Base-by-base conservation (phyloP, 306 rosid genomes). In the Cucumis sativus region DNA sequence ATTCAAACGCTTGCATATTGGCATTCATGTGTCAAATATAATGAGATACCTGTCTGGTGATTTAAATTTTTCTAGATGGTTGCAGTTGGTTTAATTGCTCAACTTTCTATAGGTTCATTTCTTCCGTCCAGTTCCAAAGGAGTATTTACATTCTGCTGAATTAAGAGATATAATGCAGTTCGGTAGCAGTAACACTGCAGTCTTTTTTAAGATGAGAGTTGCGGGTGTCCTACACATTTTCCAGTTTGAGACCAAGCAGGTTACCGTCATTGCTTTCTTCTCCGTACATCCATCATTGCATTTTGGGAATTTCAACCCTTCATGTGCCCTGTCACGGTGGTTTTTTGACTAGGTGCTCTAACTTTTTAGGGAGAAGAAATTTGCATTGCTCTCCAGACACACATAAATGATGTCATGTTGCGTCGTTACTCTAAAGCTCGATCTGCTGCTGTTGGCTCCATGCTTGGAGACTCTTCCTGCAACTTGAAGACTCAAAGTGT, bases 201-300 rank as follows among this genome's bases (percentile, higher is more conserved):
- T 93, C 78, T 93, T 93, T 83, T 93, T 93, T 77, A 93, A 93
- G 82, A 93, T 93, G 98, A 87, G 98, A 85, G 97, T 93, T 81
- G 98, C 98, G 33, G 98, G 98, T 43, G 96, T 90, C 66, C 97
- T 93, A 81, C 98, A 93, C 85, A 90, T 93, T 82, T 93, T 93
- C 80, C 98, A 93, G 67, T 93, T 93, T 75, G 98, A 93, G 85
- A 90, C 98, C 60, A 93, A 93, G 87, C 98, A 91, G 97, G 97
- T 91, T 78, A 45, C 39, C 52, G 70, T 37, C 75, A 52, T 80
- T 60, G 76, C 15, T 78, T 75, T 23, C 63, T 62, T 80, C 39
- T 37, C 74, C 28, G 69, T 74, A 63, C 33, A 21, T 23, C 47
- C 57, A 28, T 68, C 20, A 20, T 43, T 11, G 70, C 8, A 17